Percentiles rank a stretch among this genome's conserved stretches.
Evolutionary conservation across 257 asterid species (phyloP).

Genomic region (Eucommia ulmoides): DNA sequence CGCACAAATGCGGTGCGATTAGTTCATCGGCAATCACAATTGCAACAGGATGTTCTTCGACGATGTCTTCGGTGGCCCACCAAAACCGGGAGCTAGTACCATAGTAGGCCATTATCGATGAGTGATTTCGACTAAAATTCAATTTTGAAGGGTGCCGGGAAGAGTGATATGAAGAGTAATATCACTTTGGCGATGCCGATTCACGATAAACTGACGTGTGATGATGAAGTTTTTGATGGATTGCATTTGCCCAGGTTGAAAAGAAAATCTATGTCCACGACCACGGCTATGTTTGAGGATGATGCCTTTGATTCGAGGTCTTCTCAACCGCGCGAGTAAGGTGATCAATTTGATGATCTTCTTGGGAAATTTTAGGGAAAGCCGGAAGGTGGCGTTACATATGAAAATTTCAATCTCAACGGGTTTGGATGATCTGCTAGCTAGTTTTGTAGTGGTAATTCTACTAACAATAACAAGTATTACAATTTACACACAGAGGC

Average conservation of each 20-base stretch:
- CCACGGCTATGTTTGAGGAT: conserved; percentile 39
- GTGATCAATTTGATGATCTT: conserved; percentile 28
- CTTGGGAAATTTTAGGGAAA: conserved; percentile 44
- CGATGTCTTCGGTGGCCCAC: conserved; percentile 70
- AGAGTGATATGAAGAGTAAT: conserved; percentile 13
- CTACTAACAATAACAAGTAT: conserved; percentile 58
- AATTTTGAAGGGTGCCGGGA: conserved; percentile 9
- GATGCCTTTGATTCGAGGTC: conserved; percentile 48
- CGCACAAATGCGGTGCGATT: no score
- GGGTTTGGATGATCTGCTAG: conserved; percentile 41
- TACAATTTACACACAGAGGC: no score
- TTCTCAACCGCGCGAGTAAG: conserved; percentile 27
- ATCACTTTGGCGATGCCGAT: conserved; percentile 44
- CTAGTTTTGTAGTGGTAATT: conserved; percentile 45
- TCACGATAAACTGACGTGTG: conserved; percentile 89
- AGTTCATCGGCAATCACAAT: conserved; percentile 29
- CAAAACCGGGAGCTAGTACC: conserved; percentile 33
- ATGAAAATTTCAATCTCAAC: conserved; percentile 32
- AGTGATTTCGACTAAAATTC: conserved; percentile 62
- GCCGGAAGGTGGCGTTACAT: conserved; percentile 16
- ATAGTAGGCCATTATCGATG: conserved; percentile 18
- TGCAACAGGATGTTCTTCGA: conserved; percentile 29
- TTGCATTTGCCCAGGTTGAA: conserved; percentile 87
- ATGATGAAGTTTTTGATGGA: conserved; percentile 88
- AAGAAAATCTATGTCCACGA: conserved; percentile 43